Base-by-base conservation (phyloP, 2,329 filamentous ascomycete genomes). In the Apiospora phragmitis region DNA sequence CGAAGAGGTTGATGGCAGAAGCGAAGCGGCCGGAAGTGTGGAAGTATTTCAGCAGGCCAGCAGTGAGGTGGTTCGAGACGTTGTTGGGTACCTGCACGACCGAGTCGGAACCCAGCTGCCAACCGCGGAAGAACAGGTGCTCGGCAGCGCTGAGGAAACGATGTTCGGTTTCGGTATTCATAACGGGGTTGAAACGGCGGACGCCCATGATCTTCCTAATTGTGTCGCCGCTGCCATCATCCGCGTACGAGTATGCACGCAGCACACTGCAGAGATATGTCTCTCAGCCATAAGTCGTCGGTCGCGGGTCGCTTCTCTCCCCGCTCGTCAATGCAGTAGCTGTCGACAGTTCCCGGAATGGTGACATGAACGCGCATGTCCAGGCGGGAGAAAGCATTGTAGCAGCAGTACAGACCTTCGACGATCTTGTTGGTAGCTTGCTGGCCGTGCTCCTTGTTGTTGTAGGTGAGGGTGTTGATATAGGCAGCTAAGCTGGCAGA, bases 291-390 rank as follows among this genome's bases (percentile, higher is more conserved):
- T 49, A 99, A 87, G 42, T 95, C 93, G 74, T 99, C 96, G 0
- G 95, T 95, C 18, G 95, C 94, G 75, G 96, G 93, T 74, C 94
- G 90, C 85, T 97, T 97, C 81, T 98, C 95, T 74, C 96, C 96
- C 77, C 95, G 91, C 83, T 99, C 96, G 81, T 99, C 95, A 71
- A 99, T 93, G 81, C 95, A 98, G 81, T 98, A 98, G 82, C 94
- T 97, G 81, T 99, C 95, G 68, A 99, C 94, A 12, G 93, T 96
- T 72, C 96, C 96, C 24, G 96, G 96, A 74, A 99, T 98, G 74
- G 95, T 95, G 71, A 99, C 95, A 79, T 98, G 95, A 16, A 99
- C 95, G 72, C 96, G 94, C 96, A 99, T 99, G 79, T 99, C 96
- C 69, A 98, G 88, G 74, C 97, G 90, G 6, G 96, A 98, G 82